phyloP scores from a whole-genome alignment of 768 basidiomycete genomes.

The Lentinula edodes region DNA sequence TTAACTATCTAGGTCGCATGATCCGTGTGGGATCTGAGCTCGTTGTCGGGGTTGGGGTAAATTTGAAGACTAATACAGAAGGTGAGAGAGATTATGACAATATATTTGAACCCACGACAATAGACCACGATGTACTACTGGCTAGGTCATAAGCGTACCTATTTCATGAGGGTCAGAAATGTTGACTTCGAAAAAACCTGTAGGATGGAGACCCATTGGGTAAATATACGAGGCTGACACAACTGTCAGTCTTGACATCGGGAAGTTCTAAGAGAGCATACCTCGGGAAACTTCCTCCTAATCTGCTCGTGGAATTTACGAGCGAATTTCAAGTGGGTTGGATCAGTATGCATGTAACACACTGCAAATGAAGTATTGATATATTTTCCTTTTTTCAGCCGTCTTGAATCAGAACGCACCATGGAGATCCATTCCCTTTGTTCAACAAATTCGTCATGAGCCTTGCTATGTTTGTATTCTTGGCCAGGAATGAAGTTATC shows the following conservation, averaged over 20 bases:
- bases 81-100: not conserved
- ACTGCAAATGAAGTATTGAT: conserved; percentile 28
- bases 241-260: conserved; percentile 60
- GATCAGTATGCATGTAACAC: conserved; percentile 50
- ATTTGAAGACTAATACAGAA: conserved; percentile 47
- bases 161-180: conserved; percentile 63
- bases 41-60: conserved; percentile 63
- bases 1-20: conserved; percentile 62
- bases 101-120: conserved; percentile 49
- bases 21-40: conserved; percentile 56
- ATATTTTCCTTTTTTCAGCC: too few species aligned
- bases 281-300: conserved; percentile 66
- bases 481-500: conserved; percentile 32
- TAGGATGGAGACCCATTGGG: conserved; percentile 64
- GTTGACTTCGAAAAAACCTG: conserved; percentile 70
- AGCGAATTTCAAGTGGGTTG: conserved; percentile 42
- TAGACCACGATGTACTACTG: conserved; percentile 62
- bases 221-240: conserved; percentile 21
- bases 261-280: conserved; percentile 34
- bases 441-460: conserved; percentile 36
- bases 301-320: conserved; percentile 54
- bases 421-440: conserved; percentile 34
- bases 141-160: conserved; percentile 63
- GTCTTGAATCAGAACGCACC: too few species aligned
- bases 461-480: conserved; percentile 33